These are phyloP conservation scores for Peniophora sp. DNA, from an alignment of 1,284 basidiomycete species.

Conservation along the genomic window DNA sequence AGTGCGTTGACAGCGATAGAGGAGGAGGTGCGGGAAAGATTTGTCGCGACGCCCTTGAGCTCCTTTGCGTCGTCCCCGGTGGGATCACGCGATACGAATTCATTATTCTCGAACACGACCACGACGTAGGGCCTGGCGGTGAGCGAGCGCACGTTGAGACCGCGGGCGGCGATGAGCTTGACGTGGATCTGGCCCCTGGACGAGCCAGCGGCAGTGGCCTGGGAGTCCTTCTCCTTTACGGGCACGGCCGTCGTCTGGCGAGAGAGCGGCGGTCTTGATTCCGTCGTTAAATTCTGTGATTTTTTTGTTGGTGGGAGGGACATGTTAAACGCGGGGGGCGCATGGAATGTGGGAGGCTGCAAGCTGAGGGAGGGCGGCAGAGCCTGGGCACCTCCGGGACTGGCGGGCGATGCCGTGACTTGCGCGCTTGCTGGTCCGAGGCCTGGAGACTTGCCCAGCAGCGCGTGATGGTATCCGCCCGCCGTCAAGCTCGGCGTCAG, in stretches of 20 bases:
- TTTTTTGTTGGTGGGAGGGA: slow-evolving; percentile 43
- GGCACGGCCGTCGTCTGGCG: slow-evolving; percentile 17
- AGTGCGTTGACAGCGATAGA: slow-evolving; percentile 60
- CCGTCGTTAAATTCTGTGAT: slow-evolving; percentile 24
- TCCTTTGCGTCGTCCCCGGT: slow-evolving; percentile 82
- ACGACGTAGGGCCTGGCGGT: slow-evolving; percentile 88
- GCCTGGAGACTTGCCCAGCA: slow-evolving; percentile 25
- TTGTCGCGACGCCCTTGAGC: slow-evolving; percentile 72
- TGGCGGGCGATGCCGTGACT: not conserved
- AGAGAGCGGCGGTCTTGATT: slow-evolving; percentile 23
- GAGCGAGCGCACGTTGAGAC: slow-evolving; percentile 68
- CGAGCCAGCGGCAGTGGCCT: slow-evolving; percentile 17
- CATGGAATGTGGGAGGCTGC: slow-evolving; percentile 61
- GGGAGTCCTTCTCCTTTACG: slow-evolving; percentile 17
- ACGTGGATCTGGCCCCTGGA: slow-evolving; percentile 86
- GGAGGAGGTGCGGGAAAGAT: slow-evolving; percentile 49
- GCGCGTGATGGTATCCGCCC: slow-evolving; percentile 29
- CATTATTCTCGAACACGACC: slow-evolving; percentile 98
- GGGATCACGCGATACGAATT: slow-evolving; percentile 92
- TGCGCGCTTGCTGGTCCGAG: slow-evolving; percentile 12
- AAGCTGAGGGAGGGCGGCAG: slow-evolving; percentile 49
- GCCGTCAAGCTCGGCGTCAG: slow-evolving; percentile 8
- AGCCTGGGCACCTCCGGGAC: slow-evolving; percentile 35
- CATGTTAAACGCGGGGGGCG: slow-evolving; percentile 66
- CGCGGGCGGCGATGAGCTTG: slow-evolving; percentile 89